Evolutionary conservation across 441 rosid species (phyloP), one percentile per base, ranked within the genome.

Genomic region (Pelargonium australe): DNA sequence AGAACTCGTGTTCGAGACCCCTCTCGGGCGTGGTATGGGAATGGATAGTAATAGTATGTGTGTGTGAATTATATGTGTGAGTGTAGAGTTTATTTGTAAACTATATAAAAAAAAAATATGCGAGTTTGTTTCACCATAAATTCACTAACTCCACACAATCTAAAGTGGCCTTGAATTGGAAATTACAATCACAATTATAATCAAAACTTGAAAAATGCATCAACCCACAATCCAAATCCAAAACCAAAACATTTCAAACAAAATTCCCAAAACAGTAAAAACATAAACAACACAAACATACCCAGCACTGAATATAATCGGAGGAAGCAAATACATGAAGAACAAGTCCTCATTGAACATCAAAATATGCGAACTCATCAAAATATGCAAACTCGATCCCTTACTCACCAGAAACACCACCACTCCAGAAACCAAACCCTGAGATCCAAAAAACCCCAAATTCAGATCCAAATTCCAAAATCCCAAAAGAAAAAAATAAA

Each of bases 301-400:
- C 90, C 89, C 85, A 8, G 91, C 91, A 74, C 85, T 86, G 82
- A 86, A 88, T 70, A 88, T 88, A 70, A 88, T 86, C 0, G 88
- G 89, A 20, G 88, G 89, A 72, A 86, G 91, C 82, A 84, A 77
- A 73, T 80, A 86, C 62, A 88, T 85, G 81, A 88, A 86, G 87
- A 88, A 86, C 79, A 86, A 78, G 70, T 86, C 81, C 80, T 88
- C 90, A 74, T 68, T 80, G 61, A 88, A 86, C 68, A 66, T 67
- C 69, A 85, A 61, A 23, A 88, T 28, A 6, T 9, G 43, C 0
- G 88, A n/a, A n/a, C n/a, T n/a, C n/a, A n/a, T n/a, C n/a, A n/a
- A n/a, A n/a, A n/a, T n/a, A n/a, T n/a, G n/a, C n/a, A n/a, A 78
- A 74, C 65, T 73, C 10, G 53, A 0, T 14, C 83, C 80, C 69